Evolutionary conservation across 2,329 filamentous ascomycete genomes (phyloP), one percentile per base, ranked within the genome.

Genomic region (Fusarium chlamydosporum): DNA sequence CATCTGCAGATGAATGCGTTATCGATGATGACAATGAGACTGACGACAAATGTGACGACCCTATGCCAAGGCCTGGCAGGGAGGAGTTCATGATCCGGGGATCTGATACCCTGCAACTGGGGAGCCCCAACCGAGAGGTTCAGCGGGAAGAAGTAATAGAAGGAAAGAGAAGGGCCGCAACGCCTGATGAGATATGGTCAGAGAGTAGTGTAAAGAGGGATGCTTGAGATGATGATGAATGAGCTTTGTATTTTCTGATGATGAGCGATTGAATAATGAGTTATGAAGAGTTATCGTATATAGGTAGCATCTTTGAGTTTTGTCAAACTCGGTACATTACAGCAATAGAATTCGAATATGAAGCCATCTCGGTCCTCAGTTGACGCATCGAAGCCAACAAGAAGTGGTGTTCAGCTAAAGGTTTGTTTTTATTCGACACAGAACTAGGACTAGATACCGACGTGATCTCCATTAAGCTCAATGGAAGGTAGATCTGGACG

Each of bases 1-100:
- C 72, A 16, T 74, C 64, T 48, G 68, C 65, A 20, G 69, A 71
- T 51, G 72, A 74, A 56, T 38, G 47, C 47, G 70, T 69, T 20
- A 56, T 60, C 7, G 59, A 73, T 12, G 65, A 66, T 4, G 72
- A 64, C 1, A 71, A 72, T 20, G 65, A 62, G 16, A 71, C 67
- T 31, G 71, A 72, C 27, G 67, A 61, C 9, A 71, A 67, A 43
- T 61, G 34, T 6, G 53, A 67, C 15, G 61, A 47, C 18, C 34
- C 59, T 4, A 56, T 46, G 23, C 48, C 63, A 18, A 65, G 56
- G 4, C 41, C 63, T 20, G 55, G 50, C 29, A 18, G 47, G 20
- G 58, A 51, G 26, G 45, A 43, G 4, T 59, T 70, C 13, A 66
- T 66, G 43, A 31, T 64, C 27, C 60, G 62, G 34, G 61, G 53